A percentile compares a stretch with the other conserved stretches of the same genome.
Conservation (phyloP, 2,329 filamentous ascomycete species). For the Aureobasidium vineae region DNA sequence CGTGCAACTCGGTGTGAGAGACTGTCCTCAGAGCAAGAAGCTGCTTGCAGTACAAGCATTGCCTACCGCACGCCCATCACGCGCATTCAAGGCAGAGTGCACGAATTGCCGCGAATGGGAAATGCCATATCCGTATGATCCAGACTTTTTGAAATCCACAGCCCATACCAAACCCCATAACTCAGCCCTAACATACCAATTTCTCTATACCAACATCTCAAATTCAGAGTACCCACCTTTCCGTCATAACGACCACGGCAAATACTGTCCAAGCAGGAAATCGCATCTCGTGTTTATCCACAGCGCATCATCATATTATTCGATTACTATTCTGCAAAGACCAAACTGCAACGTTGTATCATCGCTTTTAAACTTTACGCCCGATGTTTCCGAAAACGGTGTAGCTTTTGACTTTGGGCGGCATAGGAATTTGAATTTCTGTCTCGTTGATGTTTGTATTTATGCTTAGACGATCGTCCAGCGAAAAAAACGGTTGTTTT, state of each 20-base stretch:
- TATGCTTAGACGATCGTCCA: not conserved
- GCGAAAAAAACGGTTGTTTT: not conserved
- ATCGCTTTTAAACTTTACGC: not conserved
- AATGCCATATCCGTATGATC: not conserved
- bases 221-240: not conserved
- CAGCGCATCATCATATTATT: not conserved
- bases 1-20: not conserved
- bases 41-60: no score
- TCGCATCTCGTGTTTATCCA: no score
- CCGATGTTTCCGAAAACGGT: not conserved
- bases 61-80: not conserved
- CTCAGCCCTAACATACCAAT: not conserved
- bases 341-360: not conserved
- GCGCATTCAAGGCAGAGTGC: not conserved
- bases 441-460: not conserved
- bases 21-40: not conserved
- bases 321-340: not conserved
- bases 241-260: not conserved
- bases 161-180: not conserved
- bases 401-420: not conserved
- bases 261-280: not conserved
- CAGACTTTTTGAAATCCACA: not conserved
- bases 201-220: not conserved
- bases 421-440: not conserved
- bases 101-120: not conserved